phyloP scores from a whole-genome alignment of 495 filamentous ascomycete species.

The Lophium mytilinum region DNA sequence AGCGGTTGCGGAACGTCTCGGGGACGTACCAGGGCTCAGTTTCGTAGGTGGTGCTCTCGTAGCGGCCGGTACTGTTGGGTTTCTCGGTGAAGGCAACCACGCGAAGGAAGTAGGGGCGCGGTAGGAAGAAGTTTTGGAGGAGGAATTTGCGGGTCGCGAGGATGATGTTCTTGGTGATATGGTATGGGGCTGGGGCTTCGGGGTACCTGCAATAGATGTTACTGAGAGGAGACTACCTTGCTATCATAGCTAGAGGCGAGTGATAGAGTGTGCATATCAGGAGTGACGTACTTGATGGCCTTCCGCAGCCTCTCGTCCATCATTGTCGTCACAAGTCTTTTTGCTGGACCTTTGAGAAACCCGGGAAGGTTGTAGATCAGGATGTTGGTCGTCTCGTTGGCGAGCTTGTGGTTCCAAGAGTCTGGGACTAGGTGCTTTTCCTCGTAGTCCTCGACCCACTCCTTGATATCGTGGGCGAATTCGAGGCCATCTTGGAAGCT shows the following conservation, averaged over 20 bases:
- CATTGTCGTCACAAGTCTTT: conserved; percentile 47
- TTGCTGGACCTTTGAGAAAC: conserved; percentile 40
- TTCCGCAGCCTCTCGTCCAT: conserved; percentile 56
- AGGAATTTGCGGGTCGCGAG: conserved; percentile 44
- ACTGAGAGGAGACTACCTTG: too few relatives aligned
- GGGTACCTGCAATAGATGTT: conserved; percentile 35
- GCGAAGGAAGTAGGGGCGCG: conserved; percentile 43
- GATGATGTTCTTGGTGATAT: conserved; percentile 35
- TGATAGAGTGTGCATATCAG: too few relatives aligned
- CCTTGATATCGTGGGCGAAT: conserved; percentile 9
- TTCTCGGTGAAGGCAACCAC: conserved; percentile 35
- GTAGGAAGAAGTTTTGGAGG: conserved; percentile 49
- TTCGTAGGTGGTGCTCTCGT: conserved; percentile 43
- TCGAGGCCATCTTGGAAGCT: conserved; percentile 14
- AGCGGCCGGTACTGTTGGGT: conserved; percentile 40
- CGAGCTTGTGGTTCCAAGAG: conserved; percentile 43
- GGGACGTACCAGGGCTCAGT: conserved; percentile 45
- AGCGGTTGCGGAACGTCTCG: conserved; percentile 53
- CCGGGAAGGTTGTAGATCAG: conserved; percentile 51
- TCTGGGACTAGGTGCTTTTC: conserved; percentile 49
- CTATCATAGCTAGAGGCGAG: too few relatives aligned
- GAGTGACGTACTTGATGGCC: conserved; percentile 55
- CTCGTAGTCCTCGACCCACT: conserved; percentile 17
- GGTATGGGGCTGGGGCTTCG: conserved; percentile 34
- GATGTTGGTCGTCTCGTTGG: conserved; percentile 49